A percentile compares a stretch with the other conserved stretches of the same genome.
Evolutionary conservation across 805 yeast genomes (phyloP).

Genomic region (Ogataea nakhonphanomensis): DNA sequence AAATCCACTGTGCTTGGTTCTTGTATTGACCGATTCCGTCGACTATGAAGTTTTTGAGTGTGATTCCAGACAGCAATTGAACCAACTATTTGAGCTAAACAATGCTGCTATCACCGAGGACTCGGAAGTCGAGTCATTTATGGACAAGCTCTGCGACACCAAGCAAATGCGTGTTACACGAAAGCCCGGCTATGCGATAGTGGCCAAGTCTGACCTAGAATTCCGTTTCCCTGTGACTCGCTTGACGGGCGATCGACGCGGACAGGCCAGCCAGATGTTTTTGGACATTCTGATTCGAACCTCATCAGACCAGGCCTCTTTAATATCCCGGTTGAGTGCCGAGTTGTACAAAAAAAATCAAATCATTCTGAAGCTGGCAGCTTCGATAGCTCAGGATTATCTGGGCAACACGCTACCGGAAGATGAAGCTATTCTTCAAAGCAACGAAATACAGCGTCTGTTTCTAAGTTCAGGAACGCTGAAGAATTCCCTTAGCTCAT

Average conservation of each 20-base stretch:
- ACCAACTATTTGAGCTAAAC: slow-evolving; percentile 9
- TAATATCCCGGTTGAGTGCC: slow-evolving; percentile 10
- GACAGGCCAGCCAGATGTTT: not conserved
- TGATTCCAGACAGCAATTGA: slow-evolving; percentile 1
- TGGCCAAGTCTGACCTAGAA: slow-evolving; percentile 12
- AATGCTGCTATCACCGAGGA: slow-evolving; percentile 7
- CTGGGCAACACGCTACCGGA: slow-evolving; percentile 15
- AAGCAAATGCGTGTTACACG: not conserved
- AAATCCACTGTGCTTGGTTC: slow-evolving; percentile 2
- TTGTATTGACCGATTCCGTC: slow-evolving; percentile 8
- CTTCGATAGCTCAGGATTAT: slow-evolving; percentile 22
- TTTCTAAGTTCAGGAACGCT: slow-evolving; percentile 19
- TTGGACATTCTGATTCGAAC: slow-evolving; percentile 7
- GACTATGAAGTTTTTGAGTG: slow-evolving; percentile 8
- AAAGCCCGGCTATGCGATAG: not conserved
- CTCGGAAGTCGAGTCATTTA: slow-evolving; percentile 4
- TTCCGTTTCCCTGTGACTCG: slow-evolving; percentile 11
- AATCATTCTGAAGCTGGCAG: slow-evolving; percentile 22
- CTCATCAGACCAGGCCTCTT: slow-evolving; percentile 12
- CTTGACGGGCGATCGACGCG: not conserved
- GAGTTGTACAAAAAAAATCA: slow-evolving; percentile 21
- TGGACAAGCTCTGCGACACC: slow-evolving; percentile 2
- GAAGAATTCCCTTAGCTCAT: slow-evolving; percentile 11
- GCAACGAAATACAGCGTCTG: slow-evolving; percentile 15
- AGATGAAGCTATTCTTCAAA: slow-evolving; percentile 20